phyloP scores from a whole-genome alignment of 805 yeast species.

The Nematodospora valgi region DNA sequence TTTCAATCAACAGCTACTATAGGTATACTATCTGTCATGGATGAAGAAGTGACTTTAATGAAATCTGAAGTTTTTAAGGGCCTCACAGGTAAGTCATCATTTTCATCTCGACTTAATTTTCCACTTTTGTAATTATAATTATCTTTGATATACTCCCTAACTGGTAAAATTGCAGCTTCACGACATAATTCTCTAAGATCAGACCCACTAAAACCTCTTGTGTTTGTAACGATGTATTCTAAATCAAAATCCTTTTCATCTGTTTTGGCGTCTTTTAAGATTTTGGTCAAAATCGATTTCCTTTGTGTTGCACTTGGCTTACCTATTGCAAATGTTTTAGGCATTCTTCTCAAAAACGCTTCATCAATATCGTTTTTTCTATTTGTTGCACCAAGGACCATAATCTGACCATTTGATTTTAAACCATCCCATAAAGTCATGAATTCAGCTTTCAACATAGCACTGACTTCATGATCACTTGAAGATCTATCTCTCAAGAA shows the following conservation, averaged over 20 bases:
- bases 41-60: constrained; percentile 31
- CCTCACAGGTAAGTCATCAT: constrained; percentile 43
- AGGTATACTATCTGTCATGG: constrained; percentile 11
- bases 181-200: constrained; percentile 89
- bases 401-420: constrained; percentile 67
- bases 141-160: constrained; percentile 73
- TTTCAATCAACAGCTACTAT: constrained; percentile 6
- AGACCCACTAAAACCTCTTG: constrained; percentile 77
- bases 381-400: constrained; percentile 94
- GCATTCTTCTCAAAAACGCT: constrained; percentile 90
- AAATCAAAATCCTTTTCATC: constrained; percentile 57
- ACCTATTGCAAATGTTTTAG: constrained; percentile 78
- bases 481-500: constrained; percentile 82
- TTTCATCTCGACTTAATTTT: constrained; percentile 20
- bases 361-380: constrained; percentile 87
- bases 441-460: constrained; percentile 91
- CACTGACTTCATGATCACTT: constrained; percentile 91
- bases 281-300: constrained; percentile 60
- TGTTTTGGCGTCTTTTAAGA: constrained; percentile 62
- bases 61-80: constrained; percentile 68
- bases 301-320: constrained; percentile 72
- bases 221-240: constrained; percentile 53
- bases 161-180: constrained; percentile 87
- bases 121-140: constrained; percentile 53
- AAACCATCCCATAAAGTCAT: constrained; percentile 98